These are phyloP conservation scores for Phaeosphaeria sp. DNA, from an alignment of 2,329 filamentous ascomycete genomes.

Conservation along the genomic window DNA sequence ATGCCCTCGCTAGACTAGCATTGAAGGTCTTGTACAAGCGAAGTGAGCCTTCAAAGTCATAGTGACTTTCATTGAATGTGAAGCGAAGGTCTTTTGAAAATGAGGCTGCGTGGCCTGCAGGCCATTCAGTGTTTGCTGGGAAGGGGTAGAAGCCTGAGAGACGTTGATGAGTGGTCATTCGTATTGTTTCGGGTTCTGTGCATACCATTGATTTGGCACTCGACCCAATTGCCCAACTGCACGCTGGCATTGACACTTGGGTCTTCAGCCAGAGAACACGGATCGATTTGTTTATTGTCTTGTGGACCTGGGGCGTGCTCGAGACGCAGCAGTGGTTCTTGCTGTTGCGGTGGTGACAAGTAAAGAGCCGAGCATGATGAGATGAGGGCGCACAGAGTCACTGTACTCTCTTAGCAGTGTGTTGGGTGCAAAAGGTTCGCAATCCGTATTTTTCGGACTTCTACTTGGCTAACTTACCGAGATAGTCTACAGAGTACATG, in stretches of 20 bases:
- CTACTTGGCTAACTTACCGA: neutral
- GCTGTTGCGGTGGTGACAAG: neutral
- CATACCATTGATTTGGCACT: constrained; percentile 40
- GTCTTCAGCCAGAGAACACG: constrained; percentile 32
- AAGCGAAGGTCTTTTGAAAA: constrained; percentile 37
- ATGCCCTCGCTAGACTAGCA: constrained; percentile 30
- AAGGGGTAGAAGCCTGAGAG: constrained; percentile 39
- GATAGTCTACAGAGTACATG: constrained; percentile 1
- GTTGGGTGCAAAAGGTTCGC: neutral
- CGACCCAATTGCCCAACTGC: constrained; percentile 38
- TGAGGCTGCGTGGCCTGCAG: constrained; percentile 24
- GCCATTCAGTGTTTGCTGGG: constrained; percentile 40
- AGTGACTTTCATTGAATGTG: constrained; percentile 42
- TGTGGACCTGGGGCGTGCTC: neutral
- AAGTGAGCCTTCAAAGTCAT: constrained; percentile 38
- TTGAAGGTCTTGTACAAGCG: constrained; percentile 38
- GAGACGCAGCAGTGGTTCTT: neutral
- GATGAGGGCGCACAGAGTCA: neutral
- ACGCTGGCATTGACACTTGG: constrained; percentile 33
- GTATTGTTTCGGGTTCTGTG: neutral
- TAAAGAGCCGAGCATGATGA: neutral
- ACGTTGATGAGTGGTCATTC: neutral
- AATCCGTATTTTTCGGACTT: neutral
- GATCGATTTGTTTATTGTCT: constrained; percentile 14
- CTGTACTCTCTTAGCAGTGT: neutral